Percentiles rank a stretch among this genome's conserved stretches.
Evolutionary conservation across 2,329 filamentous ascomycete genomes (phyloP).

Genomic region (Pseudopithomyces maydicus): DNA sequence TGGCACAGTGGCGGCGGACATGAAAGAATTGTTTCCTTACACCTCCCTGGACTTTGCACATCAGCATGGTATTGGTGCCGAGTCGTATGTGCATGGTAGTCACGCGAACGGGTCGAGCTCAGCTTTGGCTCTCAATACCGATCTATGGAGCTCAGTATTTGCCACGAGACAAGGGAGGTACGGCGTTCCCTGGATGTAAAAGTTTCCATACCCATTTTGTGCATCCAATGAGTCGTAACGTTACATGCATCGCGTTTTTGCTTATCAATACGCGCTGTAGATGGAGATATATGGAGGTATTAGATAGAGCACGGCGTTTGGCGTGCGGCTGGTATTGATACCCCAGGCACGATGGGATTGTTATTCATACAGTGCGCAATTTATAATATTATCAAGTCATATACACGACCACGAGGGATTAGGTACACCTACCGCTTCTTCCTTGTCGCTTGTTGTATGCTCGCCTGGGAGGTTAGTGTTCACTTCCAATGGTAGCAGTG

Average conservation of each 20-base stretch:
- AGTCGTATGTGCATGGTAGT: not conserved
- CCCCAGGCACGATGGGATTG: not conserved
- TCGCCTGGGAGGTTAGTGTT: too few species aligned
- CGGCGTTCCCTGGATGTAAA: slow-evolving; percentile 21
- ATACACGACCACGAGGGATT: too few species aligned
- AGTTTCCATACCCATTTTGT: not conserved
- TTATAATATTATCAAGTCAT: too few species aligned
- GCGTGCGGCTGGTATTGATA: not conserved
- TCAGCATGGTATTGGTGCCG: slow-evolving; percentile 5
- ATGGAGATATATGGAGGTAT: too few species aligned
- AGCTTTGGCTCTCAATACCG: not conserved
- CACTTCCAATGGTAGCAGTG: too few species aligned
- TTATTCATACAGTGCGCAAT: too few species aligned
- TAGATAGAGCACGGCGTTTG: not conserved
- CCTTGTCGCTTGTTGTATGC: too few species aligned
- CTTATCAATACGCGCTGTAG: not conserved
- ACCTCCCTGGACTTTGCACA: slow-evolving; percentile 21
- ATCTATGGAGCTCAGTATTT: slow-evolving; percentile 14
- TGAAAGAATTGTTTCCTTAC: slow-evolving; percentile 31
- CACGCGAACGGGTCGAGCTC: not conserved
- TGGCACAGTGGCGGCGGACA: slow-evolving; percentile 13
- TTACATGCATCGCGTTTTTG: not conserved
- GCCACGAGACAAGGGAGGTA: slow-evolving; percentile 4
- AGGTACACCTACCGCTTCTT: too few species aligned
- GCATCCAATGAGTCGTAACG: too few species aligned